Percentiles rank a stretch among this genome's conserved stretches.
Evolutionary conservation across 345 rosid species (phyloP).

Genomic region (Moricandia arvensis): DNA sequence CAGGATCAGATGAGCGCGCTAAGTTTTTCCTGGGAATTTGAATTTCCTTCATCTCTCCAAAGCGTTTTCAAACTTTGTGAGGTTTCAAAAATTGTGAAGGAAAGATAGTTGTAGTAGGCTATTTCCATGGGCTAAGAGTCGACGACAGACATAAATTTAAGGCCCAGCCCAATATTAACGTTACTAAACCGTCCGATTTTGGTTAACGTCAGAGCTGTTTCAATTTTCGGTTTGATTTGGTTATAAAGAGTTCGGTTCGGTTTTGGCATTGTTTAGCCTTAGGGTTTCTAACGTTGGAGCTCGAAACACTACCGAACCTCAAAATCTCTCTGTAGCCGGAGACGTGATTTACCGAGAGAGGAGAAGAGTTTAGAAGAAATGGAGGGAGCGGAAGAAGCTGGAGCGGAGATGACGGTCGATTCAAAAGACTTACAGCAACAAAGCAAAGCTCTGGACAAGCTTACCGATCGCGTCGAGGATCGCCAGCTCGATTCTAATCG

Average conservation of each 20-base stretch:
- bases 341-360: slow-evolving; percentile 13
- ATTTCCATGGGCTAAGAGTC: slow-evolving; percentile 16
- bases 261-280: neutral
- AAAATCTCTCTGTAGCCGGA: slow-evolving; percentile 12
- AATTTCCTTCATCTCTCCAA: slow-evolving; percentile 34
- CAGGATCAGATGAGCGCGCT: slow-evolving; percentile 32
- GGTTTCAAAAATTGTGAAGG: neutral
- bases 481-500: slow-evolving; percentile 97
- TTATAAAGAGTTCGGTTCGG: neutral
- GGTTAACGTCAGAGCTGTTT: no score
- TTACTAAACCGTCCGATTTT: slow-evolving; percentile 7
- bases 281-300: slow-evolving; percentile 30
- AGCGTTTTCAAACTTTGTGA: slow-evolving; percentile 2
- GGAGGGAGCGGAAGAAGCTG: slow-evolving; percentile 77
- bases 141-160: neutral
- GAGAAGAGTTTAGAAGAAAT: slow-evolving; percentile 35
- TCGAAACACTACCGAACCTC: slow-evolving; percentile 15
- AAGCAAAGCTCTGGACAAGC: slow-evolving; percentile 96
- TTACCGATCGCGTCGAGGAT: slow-evolving; percentile 97
- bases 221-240: neutral
- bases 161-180: slow-evolving; percentile 25
- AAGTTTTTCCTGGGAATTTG: slow-evolving; percentile 35
- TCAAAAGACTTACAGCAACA: slow-evolving; percentile 96
- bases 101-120: slow-evolving; percentile 15
- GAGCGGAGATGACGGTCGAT: slow-evolving; percentile 56